Evolutionary conservation across 768 basidiomycete species (phyloP).

Genomic region (Guyanaporus albipodus): DNA sequence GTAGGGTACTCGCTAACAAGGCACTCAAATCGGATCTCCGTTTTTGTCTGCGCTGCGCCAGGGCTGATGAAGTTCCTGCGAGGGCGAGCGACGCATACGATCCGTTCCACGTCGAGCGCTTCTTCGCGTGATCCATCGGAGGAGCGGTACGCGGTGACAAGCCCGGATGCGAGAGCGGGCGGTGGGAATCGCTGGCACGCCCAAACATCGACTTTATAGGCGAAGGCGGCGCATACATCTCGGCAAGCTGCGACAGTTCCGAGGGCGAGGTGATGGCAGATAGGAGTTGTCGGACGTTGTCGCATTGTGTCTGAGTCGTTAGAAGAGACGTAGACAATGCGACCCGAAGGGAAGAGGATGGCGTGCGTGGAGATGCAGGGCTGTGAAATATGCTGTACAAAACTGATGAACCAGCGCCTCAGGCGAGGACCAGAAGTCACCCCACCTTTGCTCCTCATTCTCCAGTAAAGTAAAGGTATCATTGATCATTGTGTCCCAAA

Average conservation of each 20-base stretch:
- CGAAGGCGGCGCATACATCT: conserved; percentile 86
- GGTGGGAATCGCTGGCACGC: conserved; percentile 27
- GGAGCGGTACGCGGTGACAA: conserved; percentile 18
- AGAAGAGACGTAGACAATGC: conserved; percentile 70
- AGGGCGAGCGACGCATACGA: conserved; percentile 51
- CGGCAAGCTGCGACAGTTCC: conserved; percentile 72
- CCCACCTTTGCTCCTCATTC: conserved; percentile 64
- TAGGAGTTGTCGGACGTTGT: conserved; percentile 75
- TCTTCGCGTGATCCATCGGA: conserved; percentile 33
- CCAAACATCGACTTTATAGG: conserved; percentile 36
- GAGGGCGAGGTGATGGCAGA: conserved; percentile 69
- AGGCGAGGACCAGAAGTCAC: neutral
- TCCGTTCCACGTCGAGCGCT: conserved; percentile 76
- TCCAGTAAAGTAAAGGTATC: conserved; percentile 65
- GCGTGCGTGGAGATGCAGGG: conserved; percentile 35
- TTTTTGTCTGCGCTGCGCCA: conserved; percentile 45
- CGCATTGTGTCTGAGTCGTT: conserved; percentile 75
- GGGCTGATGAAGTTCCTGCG: conserved; percentile 42
- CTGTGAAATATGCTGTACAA: conserved; percentile 36
- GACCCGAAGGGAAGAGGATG: conserved; percentile 47
- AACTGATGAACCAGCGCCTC: neutral
- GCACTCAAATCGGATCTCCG: conserved; percentile 53
- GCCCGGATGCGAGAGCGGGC: conserved; percentile 45
- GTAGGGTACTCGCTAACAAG: conserved; percentile 37
- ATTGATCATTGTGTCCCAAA: conserved; percentile 73